These are phyloP conservation scores for Rhizopus sp. DNA, from an alignment of 371 early-diverging fungal species.

Conservation along the genomic window DNA sequence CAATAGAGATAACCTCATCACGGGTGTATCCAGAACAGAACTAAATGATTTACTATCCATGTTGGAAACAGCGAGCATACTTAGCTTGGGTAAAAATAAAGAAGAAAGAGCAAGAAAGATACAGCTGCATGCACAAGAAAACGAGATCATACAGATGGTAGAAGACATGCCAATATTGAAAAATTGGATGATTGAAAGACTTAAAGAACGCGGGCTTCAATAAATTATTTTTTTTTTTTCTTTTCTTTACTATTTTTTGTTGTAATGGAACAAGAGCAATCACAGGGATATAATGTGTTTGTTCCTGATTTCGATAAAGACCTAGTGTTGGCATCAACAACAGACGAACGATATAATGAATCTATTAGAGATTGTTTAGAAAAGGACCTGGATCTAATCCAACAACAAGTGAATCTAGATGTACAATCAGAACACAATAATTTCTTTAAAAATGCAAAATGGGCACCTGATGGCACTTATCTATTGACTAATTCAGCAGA, in stretches of 20 bases:
- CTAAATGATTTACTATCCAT: constrained; percentile 72
- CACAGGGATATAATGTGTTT: constrained; percentile 18
- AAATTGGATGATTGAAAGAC: constrained; percentile 24
- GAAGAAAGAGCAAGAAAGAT: constrained; percentile 55
- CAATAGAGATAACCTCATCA: constrained; percentile 41
- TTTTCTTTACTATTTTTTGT: too few relatives aligned
- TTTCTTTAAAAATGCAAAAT: constrained; percentile 42
- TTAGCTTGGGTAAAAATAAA: constrained; percentile 54
- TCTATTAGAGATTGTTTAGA: constrained; percentile 20
- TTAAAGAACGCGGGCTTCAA: constrained; percentile 10
- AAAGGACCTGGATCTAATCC: constrained; percentile 17
- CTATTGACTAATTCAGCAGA: constrained; percentile 65
- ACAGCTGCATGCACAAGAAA: constrained; percentile 47
- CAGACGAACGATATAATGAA: constrained; percentile 28
- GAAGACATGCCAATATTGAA: constrained; percentile 31
- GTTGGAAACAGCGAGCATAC: constrained; percentile 75
- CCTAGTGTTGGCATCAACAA: constrained; percentile 24
- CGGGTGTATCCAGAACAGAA: constrained; percentile 76
- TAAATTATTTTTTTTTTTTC: background rate
- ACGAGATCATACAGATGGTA: constrained; percentile 52
- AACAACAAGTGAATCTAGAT: constrained; percentile 15
- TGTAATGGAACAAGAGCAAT: constrained; percentile 5
- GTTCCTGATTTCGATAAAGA: constrained; percentile 18
- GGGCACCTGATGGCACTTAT: constrained; percentile 72
- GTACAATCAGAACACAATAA: constrained; percentile 27